Conservation (phyloP, 495 filamentous ascomycete species). For the Aspergillus ellipticus region DNA sequence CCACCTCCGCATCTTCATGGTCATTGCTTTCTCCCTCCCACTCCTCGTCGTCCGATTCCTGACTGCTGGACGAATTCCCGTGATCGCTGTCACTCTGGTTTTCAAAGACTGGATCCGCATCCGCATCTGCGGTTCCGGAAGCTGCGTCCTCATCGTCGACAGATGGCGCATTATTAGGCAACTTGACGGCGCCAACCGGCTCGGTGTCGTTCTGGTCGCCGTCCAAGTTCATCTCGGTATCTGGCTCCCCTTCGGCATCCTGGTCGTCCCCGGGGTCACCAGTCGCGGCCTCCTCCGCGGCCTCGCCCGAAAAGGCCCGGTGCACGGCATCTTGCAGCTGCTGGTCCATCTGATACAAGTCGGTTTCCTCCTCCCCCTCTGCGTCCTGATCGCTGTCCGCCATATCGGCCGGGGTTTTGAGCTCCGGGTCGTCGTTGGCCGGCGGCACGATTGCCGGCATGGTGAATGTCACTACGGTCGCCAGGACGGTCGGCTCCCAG, state of each 20-base stretch:
- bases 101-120: constrained; percentile 41
- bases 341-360: constrained; percentile 46
- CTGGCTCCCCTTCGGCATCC: constrained; percentile 31
- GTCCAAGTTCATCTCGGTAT: constrained; percentile 21
- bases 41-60: constrained; percentile 68
- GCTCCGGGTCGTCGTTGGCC: constrained; percentile 37
- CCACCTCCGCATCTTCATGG: constrained; percentile 64
- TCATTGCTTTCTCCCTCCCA: constrained; percentile 62
- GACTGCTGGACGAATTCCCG: constrained; percentile 51
- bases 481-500: constrained; percentile 35
- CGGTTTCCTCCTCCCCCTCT: constrained; percentile 49
- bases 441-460: constrained; percentile 50
- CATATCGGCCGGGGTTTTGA: constrained; percentile 32
- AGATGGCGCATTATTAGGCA: constrained; percentile 51
- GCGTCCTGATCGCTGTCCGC: constrained; percentile 52
- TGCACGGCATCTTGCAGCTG: constrained; percentile 49
- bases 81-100: constrained; percentile 39
- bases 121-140: constrained; percentile 36
- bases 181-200: constrained; percentile 73
- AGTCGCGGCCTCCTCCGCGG: constrained; percentile 38
- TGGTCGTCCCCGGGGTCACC: constrained; percentile 26
- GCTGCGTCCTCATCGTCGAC: constrained; percentile 38
- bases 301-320: constrained; percentile 51
- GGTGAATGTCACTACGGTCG: constrained; percentile 39
- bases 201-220: constrained; percentile 50